phyloP scores from a whole-genome alignment of 2,329 filamentous ascomycete genomes.

The Fusarium pseudograminearum region DNA sequence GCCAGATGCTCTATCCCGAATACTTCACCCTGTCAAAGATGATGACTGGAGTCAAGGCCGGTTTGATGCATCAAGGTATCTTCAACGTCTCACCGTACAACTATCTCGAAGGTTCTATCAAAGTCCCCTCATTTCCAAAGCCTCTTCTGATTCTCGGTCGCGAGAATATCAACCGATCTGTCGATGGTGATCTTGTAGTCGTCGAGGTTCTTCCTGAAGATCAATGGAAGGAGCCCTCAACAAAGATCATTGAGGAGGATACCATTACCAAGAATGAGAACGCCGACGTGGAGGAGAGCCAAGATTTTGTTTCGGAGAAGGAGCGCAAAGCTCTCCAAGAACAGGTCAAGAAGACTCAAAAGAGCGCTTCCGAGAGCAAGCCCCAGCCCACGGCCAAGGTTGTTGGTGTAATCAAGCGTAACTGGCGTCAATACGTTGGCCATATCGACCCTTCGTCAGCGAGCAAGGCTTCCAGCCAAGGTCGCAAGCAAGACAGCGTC shows the following conservation, averaged over 20 bases:
- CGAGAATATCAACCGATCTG: slow-evolving; percentile 94
- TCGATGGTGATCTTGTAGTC: slow-evolving; percentile 92
- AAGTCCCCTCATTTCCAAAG: slow-evolving; percentile 90
- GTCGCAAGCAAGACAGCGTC: slow-evolving; percentile 88
- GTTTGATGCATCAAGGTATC: slow-evolving; percentile 90
- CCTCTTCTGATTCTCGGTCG: slow-evolving; percentile 87
- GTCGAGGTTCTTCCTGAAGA: slow-evolving; percentile 93
- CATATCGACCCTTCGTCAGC: slow-evolving; percentile 92
- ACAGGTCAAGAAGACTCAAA: slow-evolving; percentile 88
- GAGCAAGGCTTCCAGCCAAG: slow-evolving; percentile 77
- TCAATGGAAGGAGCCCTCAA: slow-evolving; percentile 96
- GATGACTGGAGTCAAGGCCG: slow-evolving; percentile 91
- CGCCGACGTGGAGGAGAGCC: slow-evolving; percentile 82
- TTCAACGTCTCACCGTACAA: slow-evolving; percentile 99
- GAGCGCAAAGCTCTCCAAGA: slow-evolving; percentile 91
- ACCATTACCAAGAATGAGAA: slow-evolving; percentile 93
- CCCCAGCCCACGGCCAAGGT: slow-evolving; percentile 92
- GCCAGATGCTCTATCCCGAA: slow-evolving; percentile 85
- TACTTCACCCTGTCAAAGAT: slow-evolving; percentile 91
- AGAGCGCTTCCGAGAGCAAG: slow-evolving; percentile 77
- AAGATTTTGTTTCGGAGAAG: slow-evolving; percentile 85
- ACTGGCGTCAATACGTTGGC: slow-evolving; percentile 98
- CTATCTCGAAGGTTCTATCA: slow-evolving; percentile 92
- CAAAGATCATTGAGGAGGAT: slow-evolving; percentile 96
- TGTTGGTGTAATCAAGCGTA: slow-evolving; percentile 91